Evolutionary conservation across 2,329 filamentous ascomycete genomes (phyloP).

Genomic region (Neophaeococcomyces aloes): DNA sequence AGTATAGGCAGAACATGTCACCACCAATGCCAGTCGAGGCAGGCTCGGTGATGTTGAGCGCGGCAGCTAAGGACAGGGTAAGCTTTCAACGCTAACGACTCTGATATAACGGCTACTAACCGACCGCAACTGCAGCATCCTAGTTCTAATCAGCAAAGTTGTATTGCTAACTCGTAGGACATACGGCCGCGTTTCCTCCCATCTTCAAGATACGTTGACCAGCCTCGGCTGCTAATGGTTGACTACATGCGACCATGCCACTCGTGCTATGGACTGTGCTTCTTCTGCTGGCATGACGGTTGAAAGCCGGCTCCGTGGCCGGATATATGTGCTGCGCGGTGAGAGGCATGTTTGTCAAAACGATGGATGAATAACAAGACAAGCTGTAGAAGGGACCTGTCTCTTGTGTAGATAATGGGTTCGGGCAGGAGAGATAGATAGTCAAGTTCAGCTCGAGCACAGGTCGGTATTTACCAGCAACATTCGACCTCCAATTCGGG

Average conservation of each 20-base stretch:
- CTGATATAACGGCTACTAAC: slow-evolving; percentile 1
- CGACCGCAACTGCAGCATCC: slow-evolving; percentile 8
- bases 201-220: slow-evolving; percentile 74
- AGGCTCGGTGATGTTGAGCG: slow-evolving; percentile 86
- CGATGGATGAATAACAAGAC: no score
- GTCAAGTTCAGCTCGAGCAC: no score
- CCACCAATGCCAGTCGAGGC: slow-evolving; percentile 89
- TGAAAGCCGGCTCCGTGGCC: slow-evolving; percentile 35
- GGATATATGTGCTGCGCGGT: slow-evolving; percentile 40
- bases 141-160: not conserved
- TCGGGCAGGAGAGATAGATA: no score
- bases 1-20: slow-evolving; percentile 94
- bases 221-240: slow-evolving; percentile 79
- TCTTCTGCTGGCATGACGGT: slow-evolving; percentile 64
- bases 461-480: no score
- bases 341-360: slow-evolving; percentile 9
- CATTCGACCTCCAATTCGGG: no score
- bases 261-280: slow-evolving; percentile 90
- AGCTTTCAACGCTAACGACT: slow-evolving; percentile 1
- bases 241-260: slow-evolving; percentile 81
- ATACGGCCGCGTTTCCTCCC: slow-evolving; percentile 85
- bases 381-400: no score
- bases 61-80: slow-evolving; percentile 54
- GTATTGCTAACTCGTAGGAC: slow-evolving; percentile 26
- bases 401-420: no score